Evolutionary conservation across 2,329 filamentous ascomycete species (phyloP).

Genomic region (Leptosphaerulina australis): DNA sequence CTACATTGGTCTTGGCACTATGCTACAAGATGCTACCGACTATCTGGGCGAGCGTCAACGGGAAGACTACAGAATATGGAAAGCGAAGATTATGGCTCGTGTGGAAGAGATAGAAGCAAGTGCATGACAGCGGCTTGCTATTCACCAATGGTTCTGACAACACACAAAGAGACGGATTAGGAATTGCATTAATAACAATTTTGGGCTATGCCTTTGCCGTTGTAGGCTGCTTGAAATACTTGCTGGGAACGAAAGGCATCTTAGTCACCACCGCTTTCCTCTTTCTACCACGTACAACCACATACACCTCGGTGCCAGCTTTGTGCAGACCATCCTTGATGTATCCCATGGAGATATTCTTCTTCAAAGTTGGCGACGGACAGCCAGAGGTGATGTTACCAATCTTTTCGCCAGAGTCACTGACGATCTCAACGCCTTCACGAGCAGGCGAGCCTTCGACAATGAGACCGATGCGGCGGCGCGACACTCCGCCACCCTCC

Average conservation of each 20-base stretch:
- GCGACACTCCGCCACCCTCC: conserved; percentile 70
- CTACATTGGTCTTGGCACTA: conserved; percentile 62
- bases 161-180: not conserved
- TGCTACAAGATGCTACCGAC: conserved; percentile 77
- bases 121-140: not conserved
- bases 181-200: not conserved
- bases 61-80: conserved; percentile 69
- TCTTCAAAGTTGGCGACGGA: conserved; percentile 81
- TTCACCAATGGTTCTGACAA: not conserved
- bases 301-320: conserved; percentile 78
- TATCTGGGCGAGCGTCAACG: conserved; percentile 69
- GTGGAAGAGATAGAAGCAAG: conserved; percentile 57
- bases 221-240: conserved; percentile 65
- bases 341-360: conserved; percentile 97
- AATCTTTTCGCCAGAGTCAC: conserved; percentile 68
- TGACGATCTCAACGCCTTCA: conserved; percentile 82
- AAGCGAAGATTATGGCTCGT: conserved; percentile 62
- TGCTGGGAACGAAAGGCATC: conserved; percentile 86
- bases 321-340: conserved; percentile 82
- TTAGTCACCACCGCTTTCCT: conserved; percentile 78
- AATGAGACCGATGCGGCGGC: conserved; percentile 79
- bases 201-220: conserved; percentile 31
- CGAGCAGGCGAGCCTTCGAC: conserved; percentile 87
- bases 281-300: conserved; percentile 77
- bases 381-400: conserved; percentile 88